phyloP scores from a whole-genome alignment of 345 rosid genomes.

The Bruguiera gymnorhiza region DNA sequence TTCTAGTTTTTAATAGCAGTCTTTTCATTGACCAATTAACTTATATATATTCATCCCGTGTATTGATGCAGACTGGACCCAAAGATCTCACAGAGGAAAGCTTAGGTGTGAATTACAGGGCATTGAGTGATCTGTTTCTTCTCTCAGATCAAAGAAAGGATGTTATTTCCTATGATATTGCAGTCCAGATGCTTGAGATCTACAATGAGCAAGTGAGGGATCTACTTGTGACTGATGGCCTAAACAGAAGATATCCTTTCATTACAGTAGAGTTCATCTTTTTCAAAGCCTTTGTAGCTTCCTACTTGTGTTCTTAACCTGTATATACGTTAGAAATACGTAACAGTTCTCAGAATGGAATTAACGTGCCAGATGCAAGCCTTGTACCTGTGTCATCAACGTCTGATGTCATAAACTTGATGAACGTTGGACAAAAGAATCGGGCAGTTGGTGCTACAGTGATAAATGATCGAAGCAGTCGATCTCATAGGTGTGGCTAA shows the following conservation, averaged over 20 bases:
- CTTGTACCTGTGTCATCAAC: conserved; percentile 26
- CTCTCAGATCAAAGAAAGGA: conserved; percentile 32
- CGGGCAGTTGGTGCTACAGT: conserved; percentile 35
- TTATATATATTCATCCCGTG: conserved; percentile 9
- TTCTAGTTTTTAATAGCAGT: background rate
- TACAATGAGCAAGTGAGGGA: conserved; percentile 37
- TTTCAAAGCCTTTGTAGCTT: background rate
- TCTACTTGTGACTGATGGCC: conserved; percentile 23
- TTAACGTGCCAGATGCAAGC: conserved; percentile 31
- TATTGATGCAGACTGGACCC: conserved; percentile 32
- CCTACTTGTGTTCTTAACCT: conserved; percentile 23
- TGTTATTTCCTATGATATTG: conserved; percentile 24
- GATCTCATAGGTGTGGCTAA: conserved; percentile 27
- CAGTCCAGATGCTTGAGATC: conserved; percentile 36
- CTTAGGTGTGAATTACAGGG: conserved; percentile 36
- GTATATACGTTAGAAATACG: conserved; percentile 32
- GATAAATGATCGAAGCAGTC: conserved; percentile 35
- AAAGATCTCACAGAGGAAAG: conserved; percentile 28
- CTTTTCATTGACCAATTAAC: conserved; percentile 8
- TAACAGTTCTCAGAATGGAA: conserved; percentile 35
- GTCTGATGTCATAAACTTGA: conserved; percentile 28
- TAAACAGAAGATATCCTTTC: conserved; percentile 34
- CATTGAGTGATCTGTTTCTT: conserved; percentile 33
- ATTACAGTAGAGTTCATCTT: conserved; percentile 8
- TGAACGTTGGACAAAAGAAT: conserved; percentile 29